Evolutionary conservation across 2,329 filamentous ascomycete species (phyloP).

Genomic region (Zalaria sp.): DNA sequence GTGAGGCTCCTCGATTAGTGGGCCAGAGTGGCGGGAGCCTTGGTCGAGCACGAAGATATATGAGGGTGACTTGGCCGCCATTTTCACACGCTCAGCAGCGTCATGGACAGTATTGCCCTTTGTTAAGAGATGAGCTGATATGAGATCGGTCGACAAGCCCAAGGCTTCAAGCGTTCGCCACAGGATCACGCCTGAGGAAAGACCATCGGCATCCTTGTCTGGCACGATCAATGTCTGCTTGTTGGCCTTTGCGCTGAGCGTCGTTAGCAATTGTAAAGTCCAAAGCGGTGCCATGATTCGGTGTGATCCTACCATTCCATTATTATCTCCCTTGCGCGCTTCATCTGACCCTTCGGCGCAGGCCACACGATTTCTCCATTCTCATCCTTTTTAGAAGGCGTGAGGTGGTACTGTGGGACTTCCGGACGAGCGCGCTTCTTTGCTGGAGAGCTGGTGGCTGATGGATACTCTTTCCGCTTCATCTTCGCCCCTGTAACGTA

Average conservation of each 20-base stretch:
- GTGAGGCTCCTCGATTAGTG: constrained; percentile 36
- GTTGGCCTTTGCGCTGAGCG: constrained; percentile 33
- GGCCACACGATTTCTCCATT: constrained; percentile 45
- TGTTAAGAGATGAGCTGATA: constrained; percentile 43
- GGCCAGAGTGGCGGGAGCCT: constrained; percentile 41
- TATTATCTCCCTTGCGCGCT: constrained; percentile 42
- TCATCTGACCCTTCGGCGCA: constrained; percentile 41
- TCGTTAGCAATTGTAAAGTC: background rate
- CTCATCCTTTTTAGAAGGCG: constrained; percentile 26
- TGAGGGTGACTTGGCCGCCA: constrained; percentile 35
- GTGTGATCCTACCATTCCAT: constrained; percentile 35
- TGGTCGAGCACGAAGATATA: constrained; percentile 54
- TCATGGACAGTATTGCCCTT: constrained; percentile 48
- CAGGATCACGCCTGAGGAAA: constrained; percentile 50
- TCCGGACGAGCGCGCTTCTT: constrained; percentile 15
- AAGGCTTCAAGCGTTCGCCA: constrained; percentile 44
- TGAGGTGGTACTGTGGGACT: constrained; percentile 32
- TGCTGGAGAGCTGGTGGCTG: constrained; percentile 7
- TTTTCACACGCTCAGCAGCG: constrained; percentile 35
- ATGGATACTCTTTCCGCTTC: constrained; percentile 13
- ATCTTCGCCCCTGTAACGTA: constrained; percentile 4
- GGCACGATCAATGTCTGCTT: constrained; percentile 47
- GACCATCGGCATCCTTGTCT: constrained; percentile 55
- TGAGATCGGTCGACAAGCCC: constrained; percentile 37
- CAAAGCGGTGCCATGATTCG: no score